phyloP scores from a whole-genome alignment of 495 filamentous ascomycete genomes.

The Aspergillus panamensis region DNA sequence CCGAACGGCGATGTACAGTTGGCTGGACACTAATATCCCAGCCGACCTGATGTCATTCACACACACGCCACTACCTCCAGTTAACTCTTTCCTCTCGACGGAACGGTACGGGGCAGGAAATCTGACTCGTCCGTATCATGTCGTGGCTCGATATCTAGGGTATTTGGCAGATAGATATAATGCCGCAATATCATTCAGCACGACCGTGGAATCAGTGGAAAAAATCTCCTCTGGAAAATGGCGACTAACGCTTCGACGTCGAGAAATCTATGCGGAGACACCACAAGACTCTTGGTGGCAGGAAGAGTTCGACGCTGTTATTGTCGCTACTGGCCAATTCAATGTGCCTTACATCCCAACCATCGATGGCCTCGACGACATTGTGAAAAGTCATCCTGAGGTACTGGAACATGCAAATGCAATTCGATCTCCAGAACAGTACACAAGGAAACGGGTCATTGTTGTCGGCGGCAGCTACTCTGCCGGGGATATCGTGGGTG shows the following conservation, averaged over 20 bases:
- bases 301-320: conserved; percentile 59
- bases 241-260: conserved; percentile 25
- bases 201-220: conserved; percentile 29
- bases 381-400: conserved; percentile 18
- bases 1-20: conserved; percentile 27
- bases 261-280: conserved; percentile 11
- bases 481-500: conserved; percentile 28
- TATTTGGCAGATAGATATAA: conserved; percentile 23
- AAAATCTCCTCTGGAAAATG: conserved; percentile 23
- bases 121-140: conserved; percentile 27
- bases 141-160: conserved; percentile 25
- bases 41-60: conserved; percentile 30
- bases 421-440: conserved; percentile 23
- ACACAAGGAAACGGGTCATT: conserved; percentile 27
- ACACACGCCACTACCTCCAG: conserved; percentile 25
- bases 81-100: conserved; percentile 25
- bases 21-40: conserved; percentile 32
- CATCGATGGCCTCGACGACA: conserved; percentile 30
- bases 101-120: conserved; percentile 23
- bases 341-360: conserved; percentile 61
- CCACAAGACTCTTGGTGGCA: conserved; percentile 31
- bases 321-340: conserved; percentile 76
- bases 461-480: conserved; percentile 31
- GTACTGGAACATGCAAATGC: conserved; percentile 29
- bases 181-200: conserved; percentile 26